These are phyloP conservation scores for Candida golubevii DNA, from an alignment of 805 yeast species.

Conservation along the genomic window DNA sequence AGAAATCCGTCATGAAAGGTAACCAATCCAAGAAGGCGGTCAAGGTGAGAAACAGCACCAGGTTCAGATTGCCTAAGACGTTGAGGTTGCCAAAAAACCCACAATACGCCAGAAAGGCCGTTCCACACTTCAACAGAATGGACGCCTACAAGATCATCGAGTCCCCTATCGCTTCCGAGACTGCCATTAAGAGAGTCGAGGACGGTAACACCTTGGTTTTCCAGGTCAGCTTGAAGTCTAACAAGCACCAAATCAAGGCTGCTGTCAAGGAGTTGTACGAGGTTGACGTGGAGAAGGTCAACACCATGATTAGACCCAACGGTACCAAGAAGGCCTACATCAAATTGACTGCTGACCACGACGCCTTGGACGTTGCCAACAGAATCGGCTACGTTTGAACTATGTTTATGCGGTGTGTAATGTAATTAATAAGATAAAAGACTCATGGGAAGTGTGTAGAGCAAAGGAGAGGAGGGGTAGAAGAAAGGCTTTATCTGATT, in stretches of 20 bases:
- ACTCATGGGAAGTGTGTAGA: background rate
- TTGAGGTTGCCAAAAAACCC: slow-evolving; percentile 91
- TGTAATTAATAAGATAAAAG: slow-evolving; percentile 15
- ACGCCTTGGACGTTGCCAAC: slow-evolving; percentile 99
- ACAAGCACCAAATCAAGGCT: slow-evolving; percentile 97
- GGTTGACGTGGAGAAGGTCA: slow-evolving; percentile 89
- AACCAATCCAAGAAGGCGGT: slow-evolving; percentile 83
- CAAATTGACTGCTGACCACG: slow-evolving; percentile 97
- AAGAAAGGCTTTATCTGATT: background rate
- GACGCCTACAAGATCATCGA: slow-evolving; percentile 93
- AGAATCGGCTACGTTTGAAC: slow-evolving; percentile 96
- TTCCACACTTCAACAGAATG: slow-evolving; percentile 95
- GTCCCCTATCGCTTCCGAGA: slow-evolving; percentile 95
- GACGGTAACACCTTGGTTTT: slow-evolving; percentile 98
- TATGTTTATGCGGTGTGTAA: slow-evolving; percentile 9
- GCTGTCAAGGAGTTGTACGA: slow-evolving; percentile 98
- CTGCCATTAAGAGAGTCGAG: slow-evolving; percentile 99
- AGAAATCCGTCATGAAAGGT: slow-evolving; percentile 98
- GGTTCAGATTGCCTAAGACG: slow-evolving; percentile 98
- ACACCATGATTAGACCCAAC: slow-evolving; percentile 97
- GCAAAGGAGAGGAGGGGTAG: background rate
- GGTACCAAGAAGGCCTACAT: slow-evolving; percentile 99
- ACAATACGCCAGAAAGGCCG: slow-evolving; percentile 91
- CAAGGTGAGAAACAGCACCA: slow-evolving; percentile 91
- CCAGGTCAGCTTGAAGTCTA: slow-evolving; percentile 95